These are phyloP conservation scores for Colletotrichum filicis DNA, from an alignment of 2,329 filamentous ascomycete species.

Conservation along the genomic window DNA sequence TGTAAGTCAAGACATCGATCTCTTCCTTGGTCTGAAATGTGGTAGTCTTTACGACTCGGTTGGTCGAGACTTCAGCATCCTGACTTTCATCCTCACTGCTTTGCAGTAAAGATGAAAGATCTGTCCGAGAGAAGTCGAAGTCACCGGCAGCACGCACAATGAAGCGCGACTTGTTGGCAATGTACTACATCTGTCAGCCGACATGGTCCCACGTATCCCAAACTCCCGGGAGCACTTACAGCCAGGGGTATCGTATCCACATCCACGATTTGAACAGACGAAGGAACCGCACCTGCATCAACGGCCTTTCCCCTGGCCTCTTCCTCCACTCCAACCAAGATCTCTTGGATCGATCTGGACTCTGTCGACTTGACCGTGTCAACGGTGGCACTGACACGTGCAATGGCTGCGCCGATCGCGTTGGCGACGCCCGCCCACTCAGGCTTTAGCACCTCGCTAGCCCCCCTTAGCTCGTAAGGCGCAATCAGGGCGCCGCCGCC, in stretches of 20 bases:
- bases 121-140: constrained; percentile 57
- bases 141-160: constrained; percentile 70
- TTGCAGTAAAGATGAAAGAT: constrained; percentile 33
- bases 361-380: constrained; percentile 63
- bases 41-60: background rate
- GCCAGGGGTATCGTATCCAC: constrained; percentile 65
- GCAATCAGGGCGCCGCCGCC: constrained; percentile 71
- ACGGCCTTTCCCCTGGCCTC: constrained; percentile 57
- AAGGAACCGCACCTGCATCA: constrained; percentile 54
- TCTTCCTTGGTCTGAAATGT: constrained; percentile 35
- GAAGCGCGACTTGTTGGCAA: constrained; percentile 64
- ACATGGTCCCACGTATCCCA: constrained; percentile 4
- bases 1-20: constrained; percentile 54
- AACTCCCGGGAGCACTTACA: constrained; percentile 40
- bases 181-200: constrained; percentile 49
- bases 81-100: background rate
- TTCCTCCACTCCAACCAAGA: constrained; percentile 50
- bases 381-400: constrained; percentile 65
- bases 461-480: constrained; percentile 63
- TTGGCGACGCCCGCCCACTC: constrained; percentile 70
- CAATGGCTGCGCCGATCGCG: constrained; percentile 72
- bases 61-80: too few species aligned
- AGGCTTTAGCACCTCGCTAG: constrained; percentile 66
- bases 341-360: constrained; percentile 47
- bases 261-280: constrained; percentile 60